These are phyloP conservation scores for Coemansia sp. DNA, from an alignment of 192 early-diverging fungal species.

Conservation along the genomic window DNA sequence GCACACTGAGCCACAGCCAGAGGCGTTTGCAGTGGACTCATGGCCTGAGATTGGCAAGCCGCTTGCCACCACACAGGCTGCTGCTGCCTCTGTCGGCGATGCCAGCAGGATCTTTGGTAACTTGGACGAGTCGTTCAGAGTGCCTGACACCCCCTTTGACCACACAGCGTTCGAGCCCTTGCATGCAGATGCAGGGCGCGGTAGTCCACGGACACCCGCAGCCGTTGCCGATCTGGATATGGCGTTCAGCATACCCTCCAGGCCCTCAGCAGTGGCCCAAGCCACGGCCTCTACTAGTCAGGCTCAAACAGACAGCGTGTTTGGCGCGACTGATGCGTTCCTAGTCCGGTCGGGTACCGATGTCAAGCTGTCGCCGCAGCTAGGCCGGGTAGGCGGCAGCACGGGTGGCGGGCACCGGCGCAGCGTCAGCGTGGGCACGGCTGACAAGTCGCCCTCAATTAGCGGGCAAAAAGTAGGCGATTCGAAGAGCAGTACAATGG, in stretches of 20 bases:
- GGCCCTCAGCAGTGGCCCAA: neutral
- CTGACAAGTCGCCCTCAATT: conserved; percentile 5
- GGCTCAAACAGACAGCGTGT: conserved; percentile 8
- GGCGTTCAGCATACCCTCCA: conserved; percentile 38
- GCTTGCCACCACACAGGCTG: neutral
- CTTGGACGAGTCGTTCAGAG: conserved; percentile 10
- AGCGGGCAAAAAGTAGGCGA: neutral
- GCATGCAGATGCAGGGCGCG: neutral
- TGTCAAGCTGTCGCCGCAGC: conserved; percentile 16
- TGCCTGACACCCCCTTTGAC: conserved; percentile 10
- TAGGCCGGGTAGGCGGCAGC: neutral
- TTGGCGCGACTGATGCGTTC: conserved; percentile 25
- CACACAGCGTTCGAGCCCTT: conserved; percentile 12
- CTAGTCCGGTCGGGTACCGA: neutral
- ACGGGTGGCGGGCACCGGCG: conserved; percentile 24
- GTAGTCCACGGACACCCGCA: neutral
- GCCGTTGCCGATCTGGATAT: conserved; percentile 36
- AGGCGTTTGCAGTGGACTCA: neutral
- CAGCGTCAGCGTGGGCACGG: conserved; percentile 26
- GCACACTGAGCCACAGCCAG: neutral
- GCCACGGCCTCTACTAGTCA: neutral
- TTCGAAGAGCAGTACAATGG: neutral
- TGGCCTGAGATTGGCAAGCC: conserved; percentile 2
- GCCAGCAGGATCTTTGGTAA: conserved; percentile 4
- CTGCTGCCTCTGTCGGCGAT: neutral